Percentiles rank a stretch among this genome's conserved stretches.
Conservation (phyloP, 768 basidiomycete species). For the Suillus tomentosus region DNA sequence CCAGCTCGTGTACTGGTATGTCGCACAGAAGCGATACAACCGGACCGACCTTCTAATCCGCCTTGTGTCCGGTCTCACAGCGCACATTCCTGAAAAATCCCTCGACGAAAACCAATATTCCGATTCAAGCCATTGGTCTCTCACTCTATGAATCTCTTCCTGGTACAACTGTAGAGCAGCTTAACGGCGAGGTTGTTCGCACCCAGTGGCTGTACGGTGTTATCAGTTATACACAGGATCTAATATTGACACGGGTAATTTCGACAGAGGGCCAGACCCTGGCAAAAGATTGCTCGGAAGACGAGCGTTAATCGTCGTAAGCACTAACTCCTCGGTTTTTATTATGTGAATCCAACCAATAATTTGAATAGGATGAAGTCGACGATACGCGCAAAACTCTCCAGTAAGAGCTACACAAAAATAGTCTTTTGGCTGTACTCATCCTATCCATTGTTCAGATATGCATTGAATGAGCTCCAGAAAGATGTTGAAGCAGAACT, state of each 20-base stretch:
- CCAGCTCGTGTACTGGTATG: slow-evolving; percentile 87
- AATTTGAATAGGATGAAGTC: slow-evolving; percentile 68
- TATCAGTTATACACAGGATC: slow-evolving; percentile 2
- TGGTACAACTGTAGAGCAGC: slow-evolving; percentile 68
- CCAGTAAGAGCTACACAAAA: slow-evolving; percentile 51
- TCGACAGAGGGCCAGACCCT: slow-evolving; percentile 59
- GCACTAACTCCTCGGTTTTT: slow-evolving; percentile 30
- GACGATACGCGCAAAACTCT: slow-evolving; percentile 90
- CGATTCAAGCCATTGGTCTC: slow-evolving; percentile 95
- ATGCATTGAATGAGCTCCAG: slow-evolving; percentile 86
- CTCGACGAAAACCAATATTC: slow-evolving; percentile 73
- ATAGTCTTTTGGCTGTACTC: slow-evolving; percentile 2
- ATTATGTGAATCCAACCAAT: slow-evolving; percentile 18
- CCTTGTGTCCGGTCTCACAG: slow-evolving; percentile 35
- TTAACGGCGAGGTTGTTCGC: slow-evolving; percentile 84
- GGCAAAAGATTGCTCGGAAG: slow-evolving; percentile 76
- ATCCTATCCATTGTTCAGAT: slow-evolving; percentile 46
- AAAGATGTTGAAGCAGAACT: slow-evolving; percentile 84
- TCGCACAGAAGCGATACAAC: slow-evolving; percentile 5
- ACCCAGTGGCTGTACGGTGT: slow-evolving; percentile 92
- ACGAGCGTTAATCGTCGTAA: slow-evolving; percentile 78
- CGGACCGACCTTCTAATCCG: slow-evolving; percentile 5
- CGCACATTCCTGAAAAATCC: slow-evolving; percentile 83
- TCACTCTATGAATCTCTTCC: slow-evolving; percentile 92
- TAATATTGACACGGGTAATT: slow-evolving; percentile 10